Percentiles rank a stretch among this genome's conserved stretches.
Evolutionary conservation across 495 filamentous ascomycete species (phyloP).

Genomic region (Cercophora sp.): DNA sequence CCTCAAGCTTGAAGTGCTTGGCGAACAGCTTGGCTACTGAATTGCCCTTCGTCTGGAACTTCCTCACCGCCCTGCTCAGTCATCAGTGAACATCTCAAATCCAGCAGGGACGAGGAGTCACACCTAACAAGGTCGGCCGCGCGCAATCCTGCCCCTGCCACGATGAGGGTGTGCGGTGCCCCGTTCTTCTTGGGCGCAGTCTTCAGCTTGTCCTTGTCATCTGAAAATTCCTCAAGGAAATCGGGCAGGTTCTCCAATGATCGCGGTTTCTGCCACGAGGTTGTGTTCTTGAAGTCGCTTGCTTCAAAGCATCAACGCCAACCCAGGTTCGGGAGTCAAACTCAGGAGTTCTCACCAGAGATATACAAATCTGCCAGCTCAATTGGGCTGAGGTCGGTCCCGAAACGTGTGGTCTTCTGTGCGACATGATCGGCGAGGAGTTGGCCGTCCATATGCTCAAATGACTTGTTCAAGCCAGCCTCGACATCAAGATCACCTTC

Average conservation of each 20-base stretch:
- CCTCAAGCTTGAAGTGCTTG: slow-evolving; percentile 93
- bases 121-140: slow-evolving; percentile 76
- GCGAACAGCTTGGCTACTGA: slow-evolving; percentile 89
- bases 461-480: slow-evolving; percentile 71
- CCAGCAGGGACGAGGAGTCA: too few relatives aligned
- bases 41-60: slow-evolving; percentile 72
- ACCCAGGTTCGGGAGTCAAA: not conserved
- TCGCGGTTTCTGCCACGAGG: slow-evolving; percentile 60
- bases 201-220: slow-evolving; percentile 51
- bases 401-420: slow-evolving; percentile 72
- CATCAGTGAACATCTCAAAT: too few relatives aligned
- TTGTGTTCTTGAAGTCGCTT: slow-evolving; percentile 60
- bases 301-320: slow-evolving; percentile 14
- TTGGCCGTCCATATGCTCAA: slow-evolving; percentile 74
- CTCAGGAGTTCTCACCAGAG: slow-evolving; percentile 55
- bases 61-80: slow-evolving; percentile 65
- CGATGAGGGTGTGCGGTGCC: slow-evolving; percentile 79
- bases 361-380: slow-evolving; percentile 81
- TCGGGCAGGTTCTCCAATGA: slow-evolving; percentile 65
- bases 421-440: slow-evolving; percentile 83
- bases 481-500: slow-evolving; percentile 60
- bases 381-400: slow-evolving; percentile 70
- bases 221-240: slow-evolving; percentile 66
- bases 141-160: slow-evolving; percentile 73
- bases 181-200: slow-evolving; percentile 65